These are phyloP conservation scores for Miamiensis avidus DNA, from an alignment of 169 alveolate genomes.

Conservation along the genomic window DNA sequence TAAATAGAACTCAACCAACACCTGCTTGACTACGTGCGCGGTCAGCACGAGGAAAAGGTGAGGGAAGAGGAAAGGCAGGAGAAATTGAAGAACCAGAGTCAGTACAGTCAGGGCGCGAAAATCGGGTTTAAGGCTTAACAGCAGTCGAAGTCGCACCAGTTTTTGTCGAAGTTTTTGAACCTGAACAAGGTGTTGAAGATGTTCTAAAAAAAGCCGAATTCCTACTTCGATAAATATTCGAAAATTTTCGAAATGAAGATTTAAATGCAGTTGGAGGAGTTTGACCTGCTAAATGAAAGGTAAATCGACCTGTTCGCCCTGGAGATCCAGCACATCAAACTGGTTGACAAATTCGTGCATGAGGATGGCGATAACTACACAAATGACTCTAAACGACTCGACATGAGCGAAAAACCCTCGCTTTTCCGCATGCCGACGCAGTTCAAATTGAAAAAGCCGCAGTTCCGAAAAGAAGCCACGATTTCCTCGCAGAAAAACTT, in stretches of 20 bases:
- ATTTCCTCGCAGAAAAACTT: too few relatives aligned
- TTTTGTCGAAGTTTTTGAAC: too few relatives aligned
- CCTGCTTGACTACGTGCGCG: neutral
- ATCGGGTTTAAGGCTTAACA: neutral
- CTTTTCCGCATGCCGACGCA: too few relatives aligned
- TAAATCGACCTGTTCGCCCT: neutral
- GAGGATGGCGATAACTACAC: too few relatives aligned
- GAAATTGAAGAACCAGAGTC: neutral
- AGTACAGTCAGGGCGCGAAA: neutral
- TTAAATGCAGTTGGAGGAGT: neutral
- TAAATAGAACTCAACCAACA: neutral
- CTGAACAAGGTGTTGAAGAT: too few relatives aligned
- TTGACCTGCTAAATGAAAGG: neutral
- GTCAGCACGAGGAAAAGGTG: neutral
- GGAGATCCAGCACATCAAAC: neutral
- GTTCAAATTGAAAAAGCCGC: too few relatives aligned
- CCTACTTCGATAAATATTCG: neutral
- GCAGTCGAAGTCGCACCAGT: too few relatives aligned
- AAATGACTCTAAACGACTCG: too few relatives aligned
- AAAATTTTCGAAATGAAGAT: neutral
- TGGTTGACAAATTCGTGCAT: neutral
- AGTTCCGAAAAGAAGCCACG: too few relatives aligned
- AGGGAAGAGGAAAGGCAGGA: neutral
- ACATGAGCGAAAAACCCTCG: too few relatives aligned
- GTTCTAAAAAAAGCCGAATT: neutral